phyloP scores from a whole-genome alignment of 2,329 filamentous ascomycete genomes.

The Drechslerella coelobrocha region DNA sequence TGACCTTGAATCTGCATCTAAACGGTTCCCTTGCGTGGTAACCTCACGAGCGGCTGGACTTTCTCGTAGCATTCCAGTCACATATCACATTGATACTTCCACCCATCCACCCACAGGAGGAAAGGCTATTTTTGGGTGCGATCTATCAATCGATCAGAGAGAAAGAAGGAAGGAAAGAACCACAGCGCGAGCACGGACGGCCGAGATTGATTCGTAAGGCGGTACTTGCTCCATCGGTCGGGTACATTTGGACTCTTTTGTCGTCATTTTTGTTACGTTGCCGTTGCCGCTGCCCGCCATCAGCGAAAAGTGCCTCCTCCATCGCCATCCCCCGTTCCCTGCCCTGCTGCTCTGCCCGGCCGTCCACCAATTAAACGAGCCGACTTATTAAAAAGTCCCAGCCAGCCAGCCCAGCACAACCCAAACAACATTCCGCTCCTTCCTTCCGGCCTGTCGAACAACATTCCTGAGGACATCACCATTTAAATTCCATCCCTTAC shows the following conservation, averaged over 20 bases:
- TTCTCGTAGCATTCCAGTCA: not conserved
- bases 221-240: not conserved
- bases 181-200: not conserved
- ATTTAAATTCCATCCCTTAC: not conserved
- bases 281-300: not conserved
- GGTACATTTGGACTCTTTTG: too few species aligned
- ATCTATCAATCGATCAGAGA: not conserved
- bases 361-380: not conserved
- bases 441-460: not conserved
- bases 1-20: not conserved
- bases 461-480: not conserved
- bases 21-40: not conserved
- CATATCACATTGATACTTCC: not conserved
- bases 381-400: constrained; percentile 2
- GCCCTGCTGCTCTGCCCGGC: too few species aligned
- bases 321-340: too few species aligned
- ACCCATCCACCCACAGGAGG: not conserved
- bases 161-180: not conserved
- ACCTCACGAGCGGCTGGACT: not conserved
- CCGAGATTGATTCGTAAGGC: not conserved
- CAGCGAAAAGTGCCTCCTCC: too few species aligned
- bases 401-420: too few species aligned
- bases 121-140: not conserved
- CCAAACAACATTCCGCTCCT: too few species aligned
- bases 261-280: not conserved